Conservation (phyloP, 176 grass and related monocot genomes). For the Triticum timopheevii region DNA sequence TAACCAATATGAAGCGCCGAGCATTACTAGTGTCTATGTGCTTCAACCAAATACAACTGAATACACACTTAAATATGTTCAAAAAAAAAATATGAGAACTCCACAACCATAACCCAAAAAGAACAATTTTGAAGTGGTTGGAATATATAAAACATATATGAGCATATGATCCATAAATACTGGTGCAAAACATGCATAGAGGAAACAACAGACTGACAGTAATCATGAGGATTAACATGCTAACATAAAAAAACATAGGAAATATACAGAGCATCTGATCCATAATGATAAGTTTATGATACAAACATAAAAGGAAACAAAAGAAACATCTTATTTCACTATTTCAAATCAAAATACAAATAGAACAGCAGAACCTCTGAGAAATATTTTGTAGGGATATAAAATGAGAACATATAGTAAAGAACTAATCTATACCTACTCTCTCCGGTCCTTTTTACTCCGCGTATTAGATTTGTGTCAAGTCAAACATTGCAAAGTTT, state of each 20-base stretch:
- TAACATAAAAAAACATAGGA: background rate
- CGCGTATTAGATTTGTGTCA: no score
- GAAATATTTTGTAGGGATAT: background rate
- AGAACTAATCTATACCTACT: background rate
- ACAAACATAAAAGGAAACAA: conserved; percentile 1
- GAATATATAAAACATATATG: conserved; percentile 21
- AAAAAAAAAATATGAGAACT: background rate
- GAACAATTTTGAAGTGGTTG: background rate
- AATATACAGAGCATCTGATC: background rate
- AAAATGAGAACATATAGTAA: background rate
- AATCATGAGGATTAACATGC: background rate
- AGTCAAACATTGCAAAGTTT: no score
- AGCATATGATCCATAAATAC: background rate
- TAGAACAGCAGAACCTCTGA: background rate
- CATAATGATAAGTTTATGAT: background rate
- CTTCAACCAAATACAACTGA: background rate
- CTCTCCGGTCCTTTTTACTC: no score
- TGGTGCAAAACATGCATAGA: background rate
- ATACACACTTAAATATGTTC: background rate
- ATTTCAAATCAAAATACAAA: conserved; percentile 6
- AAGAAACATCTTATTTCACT: background rate
- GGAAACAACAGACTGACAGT: background rate
- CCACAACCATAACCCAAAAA: background rate
- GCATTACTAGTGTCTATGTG: background rate
- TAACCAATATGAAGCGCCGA: background rate